Percentiles rank a stretch among this genome's conserved stretches.
These are phyloP conservation scores for Diaporthe caulivora DNA, from an alignment of 2,329 filamentous ascomycete genomes.

Conservation along the genomic window DNA sequence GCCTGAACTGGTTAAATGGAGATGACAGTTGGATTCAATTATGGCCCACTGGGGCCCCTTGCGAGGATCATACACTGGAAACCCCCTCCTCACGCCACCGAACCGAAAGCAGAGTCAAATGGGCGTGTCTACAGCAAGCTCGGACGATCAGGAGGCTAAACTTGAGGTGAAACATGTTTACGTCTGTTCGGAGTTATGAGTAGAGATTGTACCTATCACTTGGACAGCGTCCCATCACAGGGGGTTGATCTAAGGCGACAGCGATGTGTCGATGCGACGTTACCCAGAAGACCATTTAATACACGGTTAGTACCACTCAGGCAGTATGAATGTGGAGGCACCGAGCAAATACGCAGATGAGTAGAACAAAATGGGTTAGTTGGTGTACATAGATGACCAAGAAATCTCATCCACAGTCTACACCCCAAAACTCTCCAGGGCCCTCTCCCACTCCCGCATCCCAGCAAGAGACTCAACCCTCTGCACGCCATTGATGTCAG, in stretches of 20 bases:
- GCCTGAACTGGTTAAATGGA: background rate
- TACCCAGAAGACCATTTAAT: background rate
- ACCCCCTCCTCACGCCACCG: too few relatives aligned
- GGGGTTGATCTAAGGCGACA: background rate
- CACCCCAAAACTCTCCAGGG: background rate
- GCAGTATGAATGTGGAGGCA: background rate
- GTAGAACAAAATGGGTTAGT: too few relatives aligned
- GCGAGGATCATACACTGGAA: too few relatives aligned
- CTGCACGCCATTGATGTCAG: constrained; percentile 4
- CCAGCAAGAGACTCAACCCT: background rate
- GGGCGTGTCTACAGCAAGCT: background rate
- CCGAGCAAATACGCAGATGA: too few relatives aligned
- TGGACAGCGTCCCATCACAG: background rate
- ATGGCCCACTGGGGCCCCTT: background rate
- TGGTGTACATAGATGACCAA: background rate
- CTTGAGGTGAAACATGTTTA: background rate
- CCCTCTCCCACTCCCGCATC: background rate
- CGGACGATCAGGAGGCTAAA: background rate
- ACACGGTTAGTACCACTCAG: too few relatives aligned
- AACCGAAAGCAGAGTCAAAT: too few relatives aligned
- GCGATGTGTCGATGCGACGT: background rate
- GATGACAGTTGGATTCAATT: background rate
- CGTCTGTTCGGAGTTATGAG: background rate
- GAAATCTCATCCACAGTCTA: background rate
- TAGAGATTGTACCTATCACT: background rate